Base-by-base conservation (phyloP, 1,139 yeast genomes). In the Lizanozyma gosingica region DNA sequence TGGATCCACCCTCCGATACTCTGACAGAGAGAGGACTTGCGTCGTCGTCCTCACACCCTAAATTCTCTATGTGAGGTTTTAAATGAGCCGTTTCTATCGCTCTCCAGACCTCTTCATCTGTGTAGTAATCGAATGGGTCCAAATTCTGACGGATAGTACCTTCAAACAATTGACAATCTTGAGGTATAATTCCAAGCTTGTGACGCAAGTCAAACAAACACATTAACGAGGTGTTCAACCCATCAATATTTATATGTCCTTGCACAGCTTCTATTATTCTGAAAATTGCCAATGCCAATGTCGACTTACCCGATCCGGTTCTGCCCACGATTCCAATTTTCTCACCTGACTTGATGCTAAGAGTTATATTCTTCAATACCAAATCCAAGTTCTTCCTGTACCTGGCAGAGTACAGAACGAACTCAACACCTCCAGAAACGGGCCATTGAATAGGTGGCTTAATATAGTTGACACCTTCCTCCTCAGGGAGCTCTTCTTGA, bases 261-360 rank as follows among this genome's bases (percentile, higher is more conserved):
- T 51, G 61, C 2, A 65, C 65, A 0, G 90, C 77, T 52, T 83
- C 92, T 41, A 84, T 71, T 45, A 84, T 66, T 46, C 95, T 67
- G 63, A 83, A 84, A n/a, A 84, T 57, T 0, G 92, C 83, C 50
- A 83, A 59, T 1, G 86, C 78, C 38, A 84, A 61, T 1, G 90
- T 76, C 33, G 86, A 78, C 56, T 84, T 84, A 17, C 95, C 95
- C 1, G 94, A 90, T 35, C 95, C 95, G 0, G 94, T 84, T 48
- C 95, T 71, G 8, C 95, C 95, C 15, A 83, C 92, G 46, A 84
- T 78, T 36, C 94, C 94, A 47, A 84, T 65, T 53, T 84, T 84
- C 49, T 84, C 92, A 15, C 63, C 63, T 3, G 86, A 68, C 27
- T 70, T 64, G 43, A 84, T 73, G 2, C 65, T 60, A 37, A 83